Percentiles rank a stretch among this genome's conserved stretches.
Evolutionary conservation across 1,284 basidiomycete genomes (phyloP).

Genomic region (Pholiota adiposa): DNA sequence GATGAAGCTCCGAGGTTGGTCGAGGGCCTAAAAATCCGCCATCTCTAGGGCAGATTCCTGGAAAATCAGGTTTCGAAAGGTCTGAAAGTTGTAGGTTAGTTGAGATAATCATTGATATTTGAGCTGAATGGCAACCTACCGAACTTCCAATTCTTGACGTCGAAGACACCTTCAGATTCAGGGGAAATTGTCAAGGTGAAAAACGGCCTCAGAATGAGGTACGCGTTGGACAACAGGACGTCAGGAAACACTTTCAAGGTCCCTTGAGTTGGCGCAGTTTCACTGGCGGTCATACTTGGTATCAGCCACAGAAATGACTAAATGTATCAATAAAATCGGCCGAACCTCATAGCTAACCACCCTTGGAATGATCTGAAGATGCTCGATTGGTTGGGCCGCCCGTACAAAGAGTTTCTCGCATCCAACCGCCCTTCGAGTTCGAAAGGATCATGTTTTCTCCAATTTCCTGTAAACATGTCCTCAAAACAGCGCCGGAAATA

Average conservation of each 20-base stretch:
- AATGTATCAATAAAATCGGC: too few species aligned
- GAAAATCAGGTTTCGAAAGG: slow-evolving; percentile 59
- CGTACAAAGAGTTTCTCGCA: slow-evolving; percentile 65
- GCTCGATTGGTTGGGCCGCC: slow-evolving; percentile 59
- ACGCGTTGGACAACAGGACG: slow-evolving; percentile 75
- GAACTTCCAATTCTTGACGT: slow-evolving; percentile 72
- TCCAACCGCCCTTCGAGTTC: slow-evolving; percentile 64
- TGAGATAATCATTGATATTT: too few species aligned
- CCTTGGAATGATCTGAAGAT: slow-evolving; percentile 87
- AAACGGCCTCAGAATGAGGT: slow-evolving; percentile 84
- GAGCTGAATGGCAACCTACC: slow-evolving; percentile 49
- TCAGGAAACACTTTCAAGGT: slow-evolving; percentile 83
- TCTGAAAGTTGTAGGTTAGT: slow-evolving; percentile 46
- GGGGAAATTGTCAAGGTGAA: slow-evolving; percentile 59
- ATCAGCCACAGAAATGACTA: too few species aligned
- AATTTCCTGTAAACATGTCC: slow-evolving; percentile 70
- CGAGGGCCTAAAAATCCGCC: slow-evolving; percentile 56
- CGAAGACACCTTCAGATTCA: slow-evolving; percentile 48
- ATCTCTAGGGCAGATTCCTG: slow-evolving; percentile 50
- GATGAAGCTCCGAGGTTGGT: slow-evolving; percentile 58
- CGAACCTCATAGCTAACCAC: slow-evolving; percentile 68
- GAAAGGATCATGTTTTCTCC: slow-evolving; percentile 75
- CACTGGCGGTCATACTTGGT: slow-evolving; percentile 37
- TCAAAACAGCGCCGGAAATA: slow-evolving; percentile 68
- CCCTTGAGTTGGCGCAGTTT: slow-evolving; percentile 77